Percentiles rank a stretch among this genome's conserved stretches.
Evolutionary conservation across 495 filamentous ascomycete genomes (phyloP).

Genomic region (Aspergillus sclerotiicarbonarius): DNA sequence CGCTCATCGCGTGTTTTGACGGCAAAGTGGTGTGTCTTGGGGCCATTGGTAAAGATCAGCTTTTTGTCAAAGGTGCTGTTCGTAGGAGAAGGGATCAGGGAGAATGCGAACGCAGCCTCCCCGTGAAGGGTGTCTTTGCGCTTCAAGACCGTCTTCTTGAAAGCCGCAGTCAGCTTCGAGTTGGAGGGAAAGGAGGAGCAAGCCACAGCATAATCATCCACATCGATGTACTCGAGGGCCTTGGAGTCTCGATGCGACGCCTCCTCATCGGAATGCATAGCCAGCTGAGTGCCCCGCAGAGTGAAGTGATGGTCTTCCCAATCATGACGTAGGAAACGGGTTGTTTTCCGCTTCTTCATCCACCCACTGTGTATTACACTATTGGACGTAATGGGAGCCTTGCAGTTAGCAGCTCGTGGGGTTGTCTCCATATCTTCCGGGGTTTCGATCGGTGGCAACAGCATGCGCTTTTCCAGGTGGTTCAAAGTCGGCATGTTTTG

Average conservation of each 20-base stretch:
- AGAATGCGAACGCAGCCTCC: conserved; percentile 79
- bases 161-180: conserved; percentile 80
- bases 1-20: conserved; percentile 83
- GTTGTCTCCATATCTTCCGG: too few species aligned
- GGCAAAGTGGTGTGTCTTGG: conserved; percentile 92
- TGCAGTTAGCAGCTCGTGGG: too few species aligned
- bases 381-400: conserved; percentile 52
- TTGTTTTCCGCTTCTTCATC: conserved; percentile 94
- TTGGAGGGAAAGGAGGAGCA: conserved; percentile 72
- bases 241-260: conserved; percentile 40
- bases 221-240: conserved; percentile 81
- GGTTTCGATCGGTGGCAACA: too few species aligned
- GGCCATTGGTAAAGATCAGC: conserved; percentile 35
- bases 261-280: conserved; percentile 71
- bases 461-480: too few species aligned
- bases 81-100: conserved; percentile 73
- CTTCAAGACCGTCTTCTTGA: conserved; percentile 81
- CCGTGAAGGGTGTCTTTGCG: conserved; percentile 47
- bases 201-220: conserved; percentile 92
- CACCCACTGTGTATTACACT: conserved; percentile 68
- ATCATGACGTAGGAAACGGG: conserved; percentile 83
- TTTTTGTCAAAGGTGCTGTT: conserved; percentile 56
- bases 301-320: conserved; percentile 91
- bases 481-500: too few species aligned
- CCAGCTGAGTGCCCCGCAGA: conserved; percentile 77